Conservation (phyloP, 2,329 filamentous ascomycete species). For the Daldinia sp. region DNA sequence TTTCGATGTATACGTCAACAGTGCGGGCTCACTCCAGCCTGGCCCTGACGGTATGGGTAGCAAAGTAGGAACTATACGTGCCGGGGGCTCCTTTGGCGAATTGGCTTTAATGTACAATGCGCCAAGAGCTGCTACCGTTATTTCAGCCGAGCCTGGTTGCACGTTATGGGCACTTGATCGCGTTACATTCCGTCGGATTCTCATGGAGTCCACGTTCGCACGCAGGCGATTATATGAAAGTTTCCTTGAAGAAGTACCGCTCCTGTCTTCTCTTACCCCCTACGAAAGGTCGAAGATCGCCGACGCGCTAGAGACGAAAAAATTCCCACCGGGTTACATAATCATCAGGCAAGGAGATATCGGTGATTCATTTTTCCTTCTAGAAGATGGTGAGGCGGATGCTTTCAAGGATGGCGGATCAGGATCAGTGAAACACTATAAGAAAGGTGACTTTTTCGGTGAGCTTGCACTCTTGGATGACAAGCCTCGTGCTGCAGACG, state of each 20-base stretch:
- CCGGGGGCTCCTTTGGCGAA: conserved; percentile 95
- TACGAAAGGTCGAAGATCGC: conserved; percentile 98
- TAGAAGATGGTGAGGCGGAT: conserved; percentile 87
- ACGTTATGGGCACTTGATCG: conserved; percentile 95
- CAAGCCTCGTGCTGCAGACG: conserved; percentile 87
- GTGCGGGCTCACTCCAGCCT: conserved; percentile 76
- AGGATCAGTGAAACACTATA: conserved; percentile 79
- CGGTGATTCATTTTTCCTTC: conserved; percentile 88
- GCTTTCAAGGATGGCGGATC: conserved; percentile 81
- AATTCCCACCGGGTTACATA: conserved; percentile 78
- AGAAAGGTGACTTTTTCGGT: conserved; percentile 95
- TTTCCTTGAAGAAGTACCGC: conserved; percentile 92
- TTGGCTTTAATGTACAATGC: conserved; percentile 99
- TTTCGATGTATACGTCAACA: conserved; percentile 92
- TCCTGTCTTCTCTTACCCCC: conserved; percentile 81
- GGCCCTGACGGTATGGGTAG: conserved; percentile 83
- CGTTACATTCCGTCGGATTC: conserved; percentile 93
- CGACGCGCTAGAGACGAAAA: conserved; percentile 91
- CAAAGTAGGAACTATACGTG: conserved; percentile 81
- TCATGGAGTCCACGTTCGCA: conserved; percentile 98
- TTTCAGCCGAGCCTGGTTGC: conserved; percentile 79
- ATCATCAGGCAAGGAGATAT: conserved; percentile 94
- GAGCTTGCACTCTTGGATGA: conserved; percentile 94
- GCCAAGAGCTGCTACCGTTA: conserved; percentile 91
- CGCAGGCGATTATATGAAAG: conserved; percentile 96